Conservation (phyloP, 169 alveolate genomes). For the Eimeria maxima region DNA sequence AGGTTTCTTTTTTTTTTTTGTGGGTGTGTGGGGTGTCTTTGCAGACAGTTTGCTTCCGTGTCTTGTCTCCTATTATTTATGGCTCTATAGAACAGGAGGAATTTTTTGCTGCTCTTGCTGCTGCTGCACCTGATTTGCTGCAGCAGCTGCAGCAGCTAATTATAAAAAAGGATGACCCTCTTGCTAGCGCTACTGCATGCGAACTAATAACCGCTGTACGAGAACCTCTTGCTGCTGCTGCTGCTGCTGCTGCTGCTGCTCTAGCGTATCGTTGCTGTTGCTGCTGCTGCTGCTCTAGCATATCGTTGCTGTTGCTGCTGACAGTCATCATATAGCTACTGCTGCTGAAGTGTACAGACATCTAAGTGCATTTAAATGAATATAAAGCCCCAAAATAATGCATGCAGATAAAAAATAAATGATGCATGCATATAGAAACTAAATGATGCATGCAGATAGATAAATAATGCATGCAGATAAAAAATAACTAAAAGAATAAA, state of each 20-base stretch:
- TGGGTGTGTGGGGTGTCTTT: background rate
- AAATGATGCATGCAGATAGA: too few species aligned
- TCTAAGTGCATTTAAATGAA: too few species aligned
- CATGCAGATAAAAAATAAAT: too few species aligned
- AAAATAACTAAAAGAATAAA: too few species aligned
- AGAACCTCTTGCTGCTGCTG: background rate
- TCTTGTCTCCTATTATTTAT: background rate
- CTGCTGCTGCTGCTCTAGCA: background rate
- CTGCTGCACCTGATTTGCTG: too few species aligned
- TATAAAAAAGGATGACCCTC: background rate
- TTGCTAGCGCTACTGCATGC: conserved; percentile 11
- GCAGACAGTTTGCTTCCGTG: conserved; percentile 13
- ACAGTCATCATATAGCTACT: too few species aligned
- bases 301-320: background rate
- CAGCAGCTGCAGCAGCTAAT: conserved; percentile 21
- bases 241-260: background rate
- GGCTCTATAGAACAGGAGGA: conserved; percentile 10
- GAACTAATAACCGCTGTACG: too few species aligned
- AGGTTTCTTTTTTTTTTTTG: background rate
- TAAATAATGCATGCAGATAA: too few species aligned
- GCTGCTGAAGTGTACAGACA: too few species aligned
- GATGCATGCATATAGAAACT: too few species aligned
- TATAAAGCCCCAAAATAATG: too few species aligned
- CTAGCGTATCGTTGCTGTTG: too few species aligned
- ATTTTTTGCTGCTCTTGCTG: background rate